These are phyloP conservation scores for Daedaleopsis sinensis DNA, from an alignment of 768 basidiomycete species.

Conservation along the genomic window DNA sequence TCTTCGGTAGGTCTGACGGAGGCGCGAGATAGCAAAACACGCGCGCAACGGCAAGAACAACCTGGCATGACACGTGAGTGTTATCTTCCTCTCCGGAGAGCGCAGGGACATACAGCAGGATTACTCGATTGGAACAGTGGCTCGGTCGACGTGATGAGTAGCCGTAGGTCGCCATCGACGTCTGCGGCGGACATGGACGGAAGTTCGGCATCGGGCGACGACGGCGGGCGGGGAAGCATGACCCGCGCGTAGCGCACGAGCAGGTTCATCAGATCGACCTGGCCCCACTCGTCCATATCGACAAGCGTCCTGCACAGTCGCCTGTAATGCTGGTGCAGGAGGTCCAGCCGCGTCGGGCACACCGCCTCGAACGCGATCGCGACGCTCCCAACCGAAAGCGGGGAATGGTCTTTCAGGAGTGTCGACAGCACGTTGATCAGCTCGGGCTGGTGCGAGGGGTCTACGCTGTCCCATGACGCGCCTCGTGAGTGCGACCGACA, in stretches of 20 bases:
- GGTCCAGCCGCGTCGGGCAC: conserved; percentile 85
- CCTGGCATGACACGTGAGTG: conserved; percentile 44
- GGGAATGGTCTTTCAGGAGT: conserved; percentile 74
- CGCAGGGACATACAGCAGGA: conserved; percentile 64
- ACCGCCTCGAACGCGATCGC: conserved; percentile 83
- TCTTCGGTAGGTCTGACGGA: conserved; percentile 52
- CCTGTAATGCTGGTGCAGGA: conserved; percentile 88
- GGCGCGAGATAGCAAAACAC: conserved; percentile 77
- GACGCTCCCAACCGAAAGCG: conserved; percentile 86
- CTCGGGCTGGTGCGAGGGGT: conserved; percentile 68
- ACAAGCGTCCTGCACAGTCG: conserved; percentile 81
- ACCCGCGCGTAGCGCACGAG: conserved; percentile 80
- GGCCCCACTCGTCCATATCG: conserved; percentile 98
- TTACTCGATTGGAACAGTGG: conserved; percentile 87
- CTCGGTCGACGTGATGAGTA: conserved; percentile 71
- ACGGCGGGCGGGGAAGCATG: conserved; percentile 73
- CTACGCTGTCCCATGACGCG: conserved; percentile 54
- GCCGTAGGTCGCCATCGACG: conserved; percentile 74
- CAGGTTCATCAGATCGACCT: conserved; percentile 76
- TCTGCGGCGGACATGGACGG: conserved; percentile 48
- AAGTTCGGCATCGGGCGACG: conserved; percentile 31
- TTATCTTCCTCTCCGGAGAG: neutral
- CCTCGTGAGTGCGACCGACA: conserved; percentile 14
- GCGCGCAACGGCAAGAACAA: conserved; percentile 75
- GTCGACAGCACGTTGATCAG: conserved; percentile 70